Evolutionary conservation across 805 yeast genomes (phyloP), one percentile per base, ranked within the genome.

Genomic region (Ogataea neopini): DNA sequence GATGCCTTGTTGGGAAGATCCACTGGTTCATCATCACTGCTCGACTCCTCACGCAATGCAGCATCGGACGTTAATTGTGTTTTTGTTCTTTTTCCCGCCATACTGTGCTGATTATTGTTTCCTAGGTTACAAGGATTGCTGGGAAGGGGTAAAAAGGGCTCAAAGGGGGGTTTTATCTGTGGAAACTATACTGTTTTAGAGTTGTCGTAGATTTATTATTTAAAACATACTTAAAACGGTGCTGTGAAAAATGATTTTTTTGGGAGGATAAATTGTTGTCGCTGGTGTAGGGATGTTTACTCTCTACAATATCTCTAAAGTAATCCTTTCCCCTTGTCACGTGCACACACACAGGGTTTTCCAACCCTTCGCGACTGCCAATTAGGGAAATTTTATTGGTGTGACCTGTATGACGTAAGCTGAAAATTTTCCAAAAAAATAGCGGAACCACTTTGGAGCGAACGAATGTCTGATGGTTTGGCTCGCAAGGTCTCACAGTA

Each of bases 51-150:
- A 25, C 44, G 43, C 44, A 57, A 61, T 3, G 60, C 59, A 23
- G 66, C 69, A 47, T 83, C 88, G 53, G 77, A 76, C 0, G 68
- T 66, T 41, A 88, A 70, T 64, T 88, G 96, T 17, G 72, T 66
- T 43, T 73, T 89, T 46, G 75, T 69, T 67, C 96, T 76, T 64
- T 88, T 88, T 2, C 69, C 70, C 35, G 52, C 42, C 42, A 39
- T 39, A 22, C 8, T 8, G 8, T 13, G 23, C 14, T 18, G 22
- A 9, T 34, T 34, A 34, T 17, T 3, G 18, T 37, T 18, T 23
- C 40, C 40, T 34, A 18, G 37, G 37, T 34, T 17, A 34, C 37
- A 22, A 17, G 2, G 23, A 17, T 6, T 22, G 25, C n/a, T n/a
- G n/a, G n/a, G n/a, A n/a, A 14, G 19, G 17, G 14, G 36, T 32